These are phyloP conservation scores for Tremella mesenterica DNA, from an alignment of 768 basidiomycete species.

Conservation along the genomic window DNA sequence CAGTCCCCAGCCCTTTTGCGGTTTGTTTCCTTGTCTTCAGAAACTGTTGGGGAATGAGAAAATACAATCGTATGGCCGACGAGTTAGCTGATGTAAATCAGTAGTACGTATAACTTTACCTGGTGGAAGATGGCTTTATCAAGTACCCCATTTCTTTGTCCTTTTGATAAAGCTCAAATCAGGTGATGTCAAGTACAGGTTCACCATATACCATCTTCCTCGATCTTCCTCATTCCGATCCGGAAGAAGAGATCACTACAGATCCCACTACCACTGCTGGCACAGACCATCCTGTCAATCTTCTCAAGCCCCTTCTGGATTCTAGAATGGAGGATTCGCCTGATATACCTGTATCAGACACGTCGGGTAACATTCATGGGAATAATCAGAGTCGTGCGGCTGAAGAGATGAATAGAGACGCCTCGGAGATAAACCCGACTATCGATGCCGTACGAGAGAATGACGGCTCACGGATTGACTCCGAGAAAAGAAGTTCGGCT, in stretches of 20 bases:
- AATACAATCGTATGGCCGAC: too few species aligned
- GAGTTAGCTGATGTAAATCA: background rate
- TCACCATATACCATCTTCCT: conserved; percentile 29
- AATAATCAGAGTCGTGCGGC: background rate
- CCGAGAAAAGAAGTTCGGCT: too few species aligned
- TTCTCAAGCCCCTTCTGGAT: too few species aligned
- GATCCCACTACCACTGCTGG: background rate
- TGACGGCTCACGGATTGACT: background rate
- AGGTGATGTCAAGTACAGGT: conserved; percentile 30
- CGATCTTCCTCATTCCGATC: conserved; percentile 3
- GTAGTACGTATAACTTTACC: conserved; percentile 21
- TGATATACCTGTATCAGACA: background rate
- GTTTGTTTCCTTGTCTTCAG: too few species aligned
- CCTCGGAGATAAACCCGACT: background rate
- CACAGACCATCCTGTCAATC: background rate
- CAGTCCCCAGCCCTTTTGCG: too few species aligned
- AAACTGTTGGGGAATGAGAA: too few species aligned
- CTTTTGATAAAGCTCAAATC: background rate
- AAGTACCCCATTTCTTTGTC: conserved; percentile 9
- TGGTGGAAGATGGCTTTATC: conserved; percentile 10
- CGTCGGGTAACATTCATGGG: background rate
- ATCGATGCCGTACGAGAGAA: background rate
- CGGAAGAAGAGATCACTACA: background rate
- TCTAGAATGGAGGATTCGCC: too few species aligned
- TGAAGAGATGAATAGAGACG: background rate